A percentile compares a stretch with the other conserved stretches of the same genome.
phyloP scores from a whole-genome alignment of 768 basidiomycete species.

The Agaricus blazei region DNA sequence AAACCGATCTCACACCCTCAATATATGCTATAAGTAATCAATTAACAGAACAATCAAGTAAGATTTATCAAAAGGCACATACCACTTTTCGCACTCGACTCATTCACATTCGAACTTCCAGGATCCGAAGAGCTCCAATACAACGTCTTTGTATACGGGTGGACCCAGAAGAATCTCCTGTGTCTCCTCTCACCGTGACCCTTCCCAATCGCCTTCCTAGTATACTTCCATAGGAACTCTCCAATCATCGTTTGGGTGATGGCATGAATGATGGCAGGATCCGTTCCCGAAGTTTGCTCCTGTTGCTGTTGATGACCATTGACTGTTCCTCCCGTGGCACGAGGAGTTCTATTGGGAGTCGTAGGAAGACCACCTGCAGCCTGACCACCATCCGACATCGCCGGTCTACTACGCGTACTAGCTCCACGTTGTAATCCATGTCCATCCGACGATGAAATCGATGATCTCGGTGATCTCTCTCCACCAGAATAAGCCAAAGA shows the following conservation, averaged over 20 bases:
- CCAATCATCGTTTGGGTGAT: conserved; percentile 99
- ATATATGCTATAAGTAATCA: conserved; percentile 67
- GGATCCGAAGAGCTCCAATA: conserved; percentile 98
- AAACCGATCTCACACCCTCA: conserved; percentile 84
- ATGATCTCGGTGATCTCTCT: conserved; percentile 68
- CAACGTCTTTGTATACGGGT: conserved; percentile 95
- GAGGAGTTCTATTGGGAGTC: conserved; percentile 42
- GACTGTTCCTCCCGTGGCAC: conserved; percentile 14
- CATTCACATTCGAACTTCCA: conserved; percentile 79
- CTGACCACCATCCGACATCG: conserved; percentile 11
- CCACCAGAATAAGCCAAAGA: conserved; percentile 50
- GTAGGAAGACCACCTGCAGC: conserved; percentile 25
- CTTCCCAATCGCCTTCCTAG: conserved; percentile 81
- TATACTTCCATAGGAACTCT: conserved; percentile 98
- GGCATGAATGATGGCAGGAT: conserved; percentile 88
- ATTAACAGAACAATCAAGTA: conserved; percentile 1
- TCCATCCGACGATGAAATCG: conserved; percentile 72
- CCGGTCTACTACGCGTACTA: conserved; percentile 25
- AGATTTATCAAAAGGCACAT: conserved; percentile 30
- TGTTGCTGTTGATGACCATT: no score
- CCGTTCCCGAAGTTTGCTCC: conserved; percentile 44
- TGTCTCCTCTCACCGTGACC: conserved; percentile 88
- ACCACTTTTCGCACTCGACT: conserved; percentile 97
- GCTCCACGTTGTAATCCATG: conserved; percentile 21
- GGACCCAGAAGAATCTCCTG: conserved; percentile 99